Conservation (phyloP, 75 land plant genomes). For the Larix kaempferi region DNA sequence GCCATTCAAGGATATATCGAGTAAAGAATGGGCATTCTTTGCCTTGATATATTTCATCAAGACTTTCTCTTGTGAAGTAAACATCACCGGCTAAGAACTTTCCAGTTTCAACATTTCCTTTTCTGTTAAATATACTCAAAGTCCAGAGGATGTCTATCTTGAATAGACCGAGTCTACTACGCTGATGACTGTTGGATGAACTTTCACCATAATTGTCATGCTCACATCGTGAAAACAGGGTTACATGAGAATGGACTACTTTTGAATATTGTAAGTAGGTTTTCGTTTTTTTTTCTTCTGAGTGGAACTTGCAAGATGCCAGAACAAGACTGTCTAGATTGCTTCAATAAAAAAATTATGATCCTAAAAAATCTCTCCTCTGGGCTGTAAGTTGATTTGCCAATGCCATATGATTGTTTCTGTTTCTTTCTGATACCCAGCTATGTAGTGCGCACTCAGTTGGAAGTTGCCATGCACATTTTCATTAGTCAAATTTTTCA, state of each 20-base stretch:
- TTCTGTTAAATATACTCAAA: no score
- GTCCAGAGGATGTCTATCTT: no score
- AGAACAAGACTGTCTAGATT: background rate
- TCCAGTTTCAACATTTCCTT: no score
- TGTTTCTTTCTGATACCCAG: background rate
- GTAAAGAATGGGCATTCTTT: no score
- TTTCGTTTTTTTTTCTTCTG: no score
- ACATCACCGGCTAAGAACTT: no score
- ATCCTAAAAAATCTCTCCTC: background rate
- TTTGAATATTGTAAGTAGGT: background rate
- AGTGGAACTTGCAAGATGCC: background rate
- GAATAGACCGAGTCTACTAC: background rate
- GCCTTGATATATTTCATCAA: no score
- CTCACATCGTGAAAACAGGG: background rate
- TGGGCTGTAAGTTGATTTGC: background rate
- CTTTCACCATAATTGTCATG: background rate
- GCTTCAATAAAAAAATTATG: background rate
- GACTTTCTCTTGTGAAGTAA: no score
- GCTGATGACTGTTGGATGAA: background rate
- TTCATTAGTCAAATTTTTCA: background rate
- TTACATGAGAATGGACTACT: background rate
- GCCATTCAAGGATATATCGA: no score
- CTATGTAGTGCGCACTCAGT: no score
- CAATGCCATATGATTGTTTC: background rate
- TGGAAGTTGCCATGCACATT: background rate